A percentile compares a stretch with the other conserved stretches of the same genome.
Conservation (phyloP, 495 filamentous ascomycete species). For the Trichocladium uniseriatum region DNA sequence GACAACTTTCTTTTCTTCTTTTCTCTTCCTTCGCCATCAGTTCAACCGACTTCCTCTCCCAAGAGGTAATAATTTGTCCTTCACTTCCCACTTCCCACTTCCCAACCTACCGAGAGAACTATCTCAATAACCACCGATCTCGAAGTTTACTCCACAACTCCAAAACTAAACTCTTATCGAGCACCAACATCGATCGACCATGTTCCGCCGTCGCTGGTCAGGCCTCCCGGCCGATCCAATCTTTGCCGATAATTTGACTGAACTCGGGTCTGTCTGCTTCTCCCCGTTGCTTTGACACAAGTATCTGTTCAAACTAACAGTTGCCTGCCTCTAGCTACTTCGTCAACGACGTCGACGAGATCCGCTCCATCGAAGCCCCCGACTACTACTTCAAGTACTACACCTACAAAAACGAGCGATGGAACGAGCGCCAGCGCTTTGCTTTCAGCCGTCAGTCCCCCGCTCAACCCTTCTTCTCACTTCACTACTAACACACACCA, state of each 20-base stretch:
- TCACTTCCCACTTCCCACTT: background rate
- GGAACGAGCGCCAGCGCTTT: constrained; percentile 61
- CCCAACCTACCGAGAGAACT: no score
- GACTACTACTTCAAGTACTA: constrained; percentile 63
- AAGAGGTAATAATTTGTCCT: background rate
- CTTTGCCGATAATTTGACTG: constrained; percentile 52
- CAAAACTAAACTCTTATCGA: background rate
- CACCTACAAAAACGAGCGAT: constrained; percentile 58
- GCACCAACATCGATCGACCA: constrained; percentile 24
- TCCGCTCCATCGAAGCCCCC: constrained; percentile 56
- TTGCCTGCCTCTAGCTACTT: constrained; percentile 45
- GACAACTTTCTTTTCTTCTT: background rate
- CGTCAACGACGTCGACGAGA: constrained; percentile 60
- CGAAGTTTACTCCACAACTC: background rate
- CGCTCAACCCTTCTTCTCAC: background rate
- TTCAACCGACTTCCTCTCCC: background rate
- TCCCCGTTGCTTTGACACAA: background rate
- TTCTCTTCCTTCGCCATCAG: background rate
- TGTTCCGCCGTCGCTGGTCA: constrained; percentile 59
- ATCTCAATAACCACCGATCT: background rate
- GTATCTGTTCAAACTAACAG: constrained; percentile 6
- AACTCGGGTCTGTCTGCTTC: constrained; percentile 53
- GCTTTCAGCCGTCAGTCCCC: constrained; percentile 52
- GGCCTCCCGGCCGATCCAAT: constrained; percentile 61
- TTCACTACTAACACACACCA: background rate